These are phyloP conservation scores for Poa pratensis DNA, from an alignment of 176 grass and related monocot genomes.

Conservation along the genomic window DNA sequence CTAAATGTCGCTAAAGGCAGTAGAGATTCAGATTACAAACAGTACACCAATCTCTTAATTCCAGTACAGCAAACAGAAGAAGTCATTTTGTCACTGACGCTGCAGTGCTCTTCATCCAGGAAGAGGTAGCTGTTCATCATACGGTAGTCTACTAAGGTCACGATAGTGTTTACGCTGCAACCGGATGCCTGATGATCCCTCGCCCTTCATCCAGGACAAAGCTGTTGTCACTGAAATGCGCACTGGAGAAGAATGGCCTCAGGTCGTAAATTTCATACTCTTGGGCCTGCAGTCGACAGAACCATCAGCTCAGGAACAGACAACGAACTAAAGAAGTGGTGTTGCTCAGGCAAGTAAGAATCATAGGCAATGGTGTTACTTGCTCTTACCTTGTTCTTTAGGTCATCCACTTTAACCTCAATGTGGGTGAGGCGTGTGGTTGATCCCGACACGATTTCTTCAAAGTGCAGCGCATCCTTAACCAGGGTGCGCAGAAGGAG, in stretches of 20 bases:
- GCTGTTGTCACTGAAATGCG: conserved; percentile 78
- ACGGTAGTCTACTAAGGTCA: neutral
- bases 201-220: conserved; percentile 78
- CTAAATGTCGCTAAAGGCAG: neutral
- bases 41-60: neutral
- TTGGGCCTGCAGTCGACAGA: conserved; percentile 62
- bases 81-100: neutral
- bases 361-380: neutral
- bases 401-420: conserved; percentile 85
- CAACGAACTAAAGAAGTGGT: neutral
- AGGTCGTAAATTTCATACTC: conserved; percentile 94
- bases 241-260: conserved; percentile 84
- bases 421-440: conserved; percentile 52
- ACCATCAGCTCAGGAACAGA: neutral
- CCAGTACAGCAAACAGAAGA: neutral
- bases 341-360: neutral
- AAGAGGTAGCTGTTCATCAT: neutral
- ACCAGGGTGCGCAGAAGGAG: conserved; percentile 87
- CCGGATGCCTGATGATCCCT: conserved; percentile 75
- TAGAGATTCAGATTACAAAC: neutral
- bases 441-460: conserved; percentile 78
- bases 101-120: neutral
- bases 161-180: conserved; percentile 36
- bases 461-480: conserved; percentile 83
- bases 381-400: conserved; percentile 73